Base-by-base conservation (phyloP, 331 rosid species). In the Acacia pycnantha region DNA sequence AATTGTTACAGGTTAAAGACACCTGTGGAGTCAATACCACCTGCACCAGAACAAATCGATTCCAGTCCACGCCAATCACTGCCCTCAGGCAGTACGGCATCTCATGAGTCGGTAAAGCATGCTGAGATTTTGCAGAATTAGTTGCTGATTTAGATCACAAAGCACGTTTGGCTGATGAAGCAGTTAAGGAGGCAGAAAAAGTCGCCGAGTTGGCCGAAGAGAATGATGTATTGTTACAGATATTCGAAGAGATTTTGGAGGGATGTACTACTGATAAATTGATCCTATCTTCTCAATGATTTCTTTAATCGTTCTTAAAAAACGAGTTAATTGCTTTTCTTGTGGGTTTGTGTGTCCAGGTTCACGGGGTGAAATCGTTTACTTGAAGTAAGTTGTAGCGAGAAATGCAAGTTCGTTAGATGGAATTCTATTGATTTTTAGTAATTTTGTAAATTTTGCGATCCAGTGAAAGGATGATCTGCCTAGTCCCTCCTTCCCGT, bases 261-360 rank as follows among this genome's bases (percentile, higher is more conserved):
- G 54, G 74, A 80, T 62, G 87, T 84, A 80, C n/a, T 58, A 14
- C 78, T 9, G 40, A 79, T 15, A 67, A 11, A 26, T 48, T 26
- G 11, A 35, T 41, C 4, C 61, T 64, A 35, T 62, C 61, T 50
- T 14, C 71, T 43, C 67, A 43, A 13, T 79, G 41, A 35, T 80
- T 68, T 22, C 65, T 72, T 51, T 64, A 51, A 74, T 50, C 66
- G 8, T 83, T 7, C 61, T 56, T 7, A 21, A 56, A 77, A 59
- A 27, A 1, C n/a, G 16, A 77, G 50, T 58, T 81, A 46, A 48
- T 48, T 35, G 1, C 11, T 64, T 37, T 24, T 62, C 26, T 11
- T 46, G 69, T 83, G 68, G 68, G 50, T 84, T 70, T 81, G 6
- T 76, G 5, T 54, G 8, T 81, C 80, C 89, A 89, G 92, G 89